Conservation (phyloP, 176 grass and related monocot species). For the Miscanthus lutarioriparius region DNA sequence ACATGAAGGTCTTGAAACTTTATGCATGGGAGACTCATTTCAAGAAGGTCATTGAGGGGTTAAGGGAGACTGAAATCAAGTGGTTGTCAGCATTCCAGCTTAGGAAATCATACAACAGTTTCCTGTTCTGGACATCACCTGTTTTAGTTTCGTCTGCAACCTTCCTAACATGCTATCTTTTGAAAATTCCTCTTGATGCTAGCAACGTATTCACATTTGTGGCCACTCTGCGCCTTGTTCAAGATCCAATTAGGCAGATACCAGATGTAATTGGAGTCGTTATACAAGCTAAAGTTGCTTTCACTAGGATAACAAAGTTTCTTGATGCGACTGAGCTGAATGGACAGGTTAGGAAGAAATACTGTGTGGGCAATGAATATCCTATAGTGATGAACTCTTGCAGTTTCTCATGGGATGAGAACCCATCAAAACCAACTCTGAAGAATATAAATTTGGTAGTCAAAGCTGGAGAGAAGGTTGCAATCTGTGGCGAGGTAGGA, state of each 20-base stretch:
- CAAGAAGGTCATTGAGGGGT: constrained; percentile 71
- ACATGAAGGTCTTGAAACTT: constrained; percentile 87
- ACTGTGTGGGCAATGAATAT: constrained; percentile 23
- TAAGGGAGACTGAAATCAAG: constrained; percentile 72
- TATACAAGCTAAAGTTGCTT: constrained; percentile 94
- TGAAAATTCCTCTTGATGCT: constrained; percentile 71
- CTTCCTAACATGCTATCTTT: constrained; percentile 76
- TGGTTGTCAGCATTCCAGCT: constrained; percentile 85
- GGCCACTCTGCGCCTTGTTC: constrained; percentile 79
- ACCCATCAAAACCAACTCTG: constrained; percentile 54
- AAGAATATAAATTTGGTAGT: constrained; percentile 70
- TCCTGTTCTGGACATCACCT: constrained; percentile 90
- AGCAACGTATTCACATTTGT: constrained; percentile 92
- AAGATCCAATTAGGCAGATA: constrained; percentile 78
- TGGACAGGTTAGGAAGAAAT: constrained; percentile 43
- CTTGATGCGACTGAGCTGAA: constrained; percentile 78
- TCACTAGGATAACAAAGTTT: constrained; percentile 70
- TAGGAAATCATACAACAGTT: constrained; percentile 78
- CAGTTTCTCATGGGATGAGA: constrained; percentile 88
- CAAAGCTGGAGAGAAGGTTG: constrained; percentile 73
- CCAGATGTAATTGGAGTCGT: constrained; percentile 79
- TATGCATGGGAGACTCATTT: constrained; percentile 97
- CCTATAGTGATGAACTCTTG: constrained; percentile 57
- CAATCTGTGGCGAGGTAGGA: constrained; percentile 94
- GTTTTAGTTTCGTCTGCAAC: constrained; percentile 86